Evolutionary conservation across 2,329 filamentous ascomycete genomes (phyloP).

Genomic region (Trichoderma gracile): DNA sequence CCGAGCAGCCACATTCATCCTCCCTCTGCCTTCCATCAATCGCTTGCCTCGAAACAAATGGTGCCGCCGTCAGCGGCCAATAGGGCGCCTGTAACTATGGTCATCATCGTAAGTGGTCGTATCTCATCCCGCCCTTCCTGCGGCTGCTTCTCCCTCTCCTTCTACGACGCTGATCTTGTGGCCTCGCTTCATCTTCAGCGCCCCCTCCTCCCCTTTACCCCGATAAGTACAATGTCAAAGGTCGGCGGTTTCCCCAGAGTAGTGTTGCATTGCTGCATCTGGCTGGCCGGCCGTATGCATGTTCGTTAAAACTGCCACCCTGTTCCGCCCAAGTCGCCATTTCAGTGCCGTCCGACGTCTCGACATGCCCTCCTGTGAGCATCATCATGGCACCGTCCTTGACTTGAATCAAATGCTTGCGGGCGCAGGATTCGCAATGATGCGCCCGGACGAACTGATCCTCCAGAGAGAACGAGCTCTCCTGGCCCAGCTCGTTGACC

Average conservation of each 20-base stretch:
- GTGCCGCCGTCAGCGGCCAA: neutral
- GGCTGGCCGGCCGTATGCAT: neutral
- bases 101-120: slow-evolving; percentile 12
- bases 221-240: neutral
- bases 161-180: slow-evolving; percentile 5
- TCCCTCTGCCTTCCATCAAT: neutral
- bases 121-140: neutral
- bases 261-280: neutral
- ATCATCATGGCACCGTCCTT: neutral
- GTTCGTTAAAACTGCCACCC: neutral
- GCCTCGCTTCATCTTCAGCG: neutral
- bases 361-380: slow-evolving; percentile 8
- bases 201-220: neutral
- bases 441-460: neutral
- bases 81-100: neutral
- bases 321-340: neutral
- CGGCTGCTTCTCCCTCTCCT: slow-evolving; percentile 15
- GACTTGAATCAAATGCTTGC: neutral
- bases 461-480: neutral
- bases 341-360: neutral
- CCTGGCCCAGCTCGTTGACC: neutral
- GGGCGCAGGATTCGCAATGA: neutral
- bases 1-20: neutral
- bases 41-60: neutral
- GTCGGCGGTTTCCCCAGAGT: neutral